Conservation (phyloP, 805 yeast species). For the Pichia cabralensis region DNA sequence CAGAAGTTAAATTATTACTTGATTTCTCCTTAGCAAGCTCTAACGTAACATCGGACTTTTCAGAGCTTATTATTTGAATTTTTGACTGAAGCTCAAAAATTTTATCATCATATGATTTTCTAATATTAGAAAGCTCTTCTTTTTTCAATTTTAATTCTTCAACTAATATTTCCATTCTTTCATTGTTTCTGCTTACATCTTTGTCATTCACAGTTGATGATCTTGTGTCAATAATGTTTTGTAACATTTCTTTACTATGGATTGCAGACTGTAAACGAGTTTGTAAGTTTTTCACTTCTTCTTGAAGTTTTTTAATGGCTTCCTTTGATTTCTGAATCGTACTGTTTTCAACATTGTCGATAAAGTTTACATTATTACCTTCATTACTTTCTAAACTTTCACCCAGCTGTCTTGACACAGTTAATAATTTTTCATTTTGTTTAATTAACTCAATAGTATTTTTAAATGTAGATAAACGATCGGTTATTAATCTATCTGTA, state of each 20-base stretch:
- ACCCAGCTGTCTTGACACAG: conserved; percentile 63
- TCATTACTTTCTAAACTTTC: conserved; percentile 55
- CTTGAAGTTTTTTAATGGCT: conserved; percentile 54
- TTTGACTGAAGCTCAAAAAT: conserved; percentile 40
- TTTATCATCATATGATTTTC: conserved; percentile 33
- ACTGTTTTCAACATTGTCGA: conserved; percentile 28
- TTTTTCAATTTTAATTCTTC: conserved; percentile 26
- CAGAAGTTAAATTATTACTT: conserved; percentile 41
- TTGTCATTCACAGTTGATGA: conserved; percentile 4
- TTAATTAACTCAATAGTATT: conserved; percentile 58
- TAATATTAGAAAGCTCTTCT: conserved; percentile 29
- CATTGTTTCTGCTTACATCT: conserved; percentile 12
- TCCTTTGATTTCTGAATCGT: conserved; percentile 41
- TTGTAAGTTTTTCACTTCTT: conserved; percentile 43
- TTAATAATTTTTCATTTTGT: conserved; percentile 64
- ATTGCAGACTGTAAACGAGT: conserved; percentile 42
- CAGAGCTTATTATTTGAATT: conserved; percentile 28
- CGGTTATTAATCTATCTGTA: conserved; percentile 61
- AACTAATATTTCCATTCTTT: conserved; percentile 19
- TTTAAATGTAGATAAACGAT: conserved; percentile 62
- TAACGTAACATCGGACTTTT: conserved; percentile 38
- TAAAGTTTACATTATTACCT: conserved; percentile 38
- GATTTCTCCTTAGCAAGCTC: conserved; percentile 47
- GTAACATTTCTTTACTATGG: conserved; percentile 63
- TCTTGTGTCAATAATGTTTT: conserved; percentile 26